Base-by-base conservation (phyloP, 352 stramenopile genomes). In the Phytophthora colocasiae region DNA sequence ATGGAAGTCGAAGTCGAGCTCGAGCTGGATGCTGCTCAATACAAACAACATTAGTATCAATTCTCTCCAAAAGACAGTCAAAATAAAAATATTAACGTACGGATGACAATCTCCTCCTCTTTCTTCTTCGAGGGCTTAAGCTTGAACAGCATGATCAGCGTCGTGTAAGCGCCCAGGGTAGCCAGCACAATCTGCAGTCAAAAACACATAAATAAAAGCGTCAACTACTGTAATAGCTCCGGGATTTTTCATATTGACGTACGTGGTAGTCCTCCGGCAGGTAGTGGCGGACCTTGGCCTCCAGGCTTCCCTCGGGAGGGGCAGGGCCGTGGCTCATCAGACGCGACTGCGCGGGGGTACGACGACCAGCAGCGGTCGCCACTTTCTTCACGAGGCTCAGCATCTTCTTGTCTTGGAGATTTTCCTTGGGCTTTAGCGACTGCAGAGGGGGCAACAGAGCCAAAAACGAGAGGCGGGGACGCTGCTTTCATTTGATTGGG, bases 211-310 rank as follows among this genome's bases (percentile, higher is more conserved):
- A 36, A 47, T 31, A 14, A 50, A 52, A 51, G 14, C 27, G 41
- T 64, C 57, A 65, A 41, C 9, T 14, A 14, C 31, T 11, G 1
- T 8, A 36, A 36, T 36, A 36, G 31, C 31, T 36, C 29, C 26
- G 61, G 4, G n/a, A 48, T 50, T n/a, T 17, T 19, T 40, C n/a
- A 32, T 27, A 12, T 50, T 3, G 8, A 59, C 79, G 65, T 77
- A 96, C 88, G 73, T 96, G 84, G 80, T 96, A 91, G 75, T 96
- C 85, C 63, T 96, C 54, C 38, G 88, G 88, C 62, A 96, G 78
- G 58, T 91, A 85, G 45, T 83, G 78, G 81, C 88, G 88, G 68
- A 96, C 87, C 72, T 92, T 91, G 59, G 86, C 88, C 79, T 96
- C 88, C 26, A 96, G 83, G 43, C 86, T 76, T 46, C 88, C 63